Evolutionary conservation across 169 alveolate species (phyloP).

Genomic region (Plasmodium sp.): DNA sequence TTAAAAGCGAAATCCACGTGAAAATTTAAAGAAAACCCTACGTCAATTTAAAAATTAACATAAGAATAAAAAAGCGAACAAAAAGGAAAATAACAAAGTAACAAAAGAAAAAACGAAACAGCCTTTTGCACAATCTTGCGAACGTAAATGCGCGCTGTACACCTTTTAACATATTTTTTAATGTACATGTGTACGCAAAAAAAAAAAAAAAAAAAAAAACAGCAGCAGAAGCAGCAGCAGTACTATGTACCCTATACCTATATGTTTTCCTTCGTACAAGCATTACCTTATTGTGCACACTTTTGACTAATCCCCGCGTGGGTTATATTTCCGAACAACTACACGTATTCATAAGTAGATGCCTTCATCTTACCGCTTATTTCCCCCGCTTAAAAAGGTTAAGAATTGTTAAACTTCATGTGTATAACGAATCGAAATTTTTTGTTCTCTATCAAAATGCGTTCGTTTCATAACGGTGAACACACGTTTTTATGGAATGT

Average conservation of each 20-base stretch:
- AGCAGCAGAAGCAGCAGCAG: not conserved
- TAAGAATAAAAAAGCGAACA: not conserved
- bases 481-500: not conserved
- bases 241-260: not conserved
- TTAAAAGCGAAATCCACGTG: not conserved
- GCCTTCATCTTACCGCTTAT: not conserved
- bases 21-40: not conserved
- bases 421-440: not conserved
- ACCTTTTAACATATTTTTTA: not conserved
- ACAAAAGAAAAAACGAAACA: not conserved
- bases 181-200: not conserved
- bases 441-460: not conserved
- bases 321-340: not conserved
- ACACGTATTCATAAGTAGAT: not conserved
- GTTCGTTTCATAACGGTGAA: not conserved
- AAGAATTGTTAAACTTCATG: not conserved
- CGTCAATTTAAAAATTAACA: not conserved
- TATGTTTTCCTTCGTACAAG: not conserved
- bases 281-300: not conserved
- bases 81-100: not conserved
- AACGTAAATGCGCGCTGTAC: not conserved
- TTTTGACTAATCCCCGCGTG: not conserved
- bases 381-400: not conserved
- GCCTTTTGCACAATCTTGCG: not conserved
- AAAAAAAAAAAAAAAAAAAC: not conserved